Evolutionary conservation across 176 grass and related monocot genomes (phyloP), one percentile per base, ranked within the genome.

Genomic region (Ensete glaucum): DNA sequence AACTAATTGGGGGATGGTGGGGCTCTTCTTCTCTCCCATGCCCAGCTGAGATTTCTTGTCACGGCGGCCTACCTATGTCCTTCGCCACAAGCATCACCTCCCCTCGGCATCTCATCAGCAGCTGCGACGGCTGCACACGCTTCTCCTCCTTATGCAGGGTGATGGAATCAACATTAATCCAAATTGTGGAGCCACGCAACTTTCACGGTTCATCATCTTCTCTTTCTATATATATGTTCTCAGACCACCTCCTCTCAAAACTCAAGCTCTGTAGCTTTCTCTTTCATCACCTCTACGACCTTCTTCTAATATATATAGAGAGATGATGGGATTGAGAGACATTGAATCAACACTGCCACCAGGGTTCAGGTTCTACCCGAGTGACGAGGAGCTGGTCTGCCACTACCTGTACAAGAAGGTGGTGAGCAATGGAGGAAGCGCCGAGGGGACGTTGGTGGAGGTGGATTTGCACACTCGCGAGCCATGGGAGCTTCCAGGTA

Each of bases 391-490:
- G 67, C 67, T 69, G 8, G 34, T 69, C 48, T 69, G 67, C 34
- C 29, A 69, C 27, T 69, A 69, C 9, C 67, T 69, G 27, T 50
- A 50, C 67, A 69, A 69, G 11, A 69, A 69, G 67, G 67, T 69
- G 13, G 1, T 43, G 4, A 43, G 15, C 2, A 29, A 69, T 2
- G 67, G 49, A 17, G 19, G 67, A 9, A 48, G 27, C 67, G 48
- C 15, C 11, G 67, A 69, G 67, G 27, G 67, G 48, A 69, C 29
- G 16, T 10, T 69, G 67, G 67, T 69, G 67, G 67, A 69, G 67
- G 67, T 69, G 67, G 29, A 69, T 69, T 19, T 69, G 67, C 67
- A 69, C 9, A 50, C 27, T 19, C 67, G 48, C 12, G 67, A 69
- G 29, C 67, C 67, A 15, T 69, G 67, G 67, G 67, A 69, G 15